phyloP scores from a whole-genome alignment of 2,329 filamentous ascomycete species.

The Claviceps capensis region DNA sequence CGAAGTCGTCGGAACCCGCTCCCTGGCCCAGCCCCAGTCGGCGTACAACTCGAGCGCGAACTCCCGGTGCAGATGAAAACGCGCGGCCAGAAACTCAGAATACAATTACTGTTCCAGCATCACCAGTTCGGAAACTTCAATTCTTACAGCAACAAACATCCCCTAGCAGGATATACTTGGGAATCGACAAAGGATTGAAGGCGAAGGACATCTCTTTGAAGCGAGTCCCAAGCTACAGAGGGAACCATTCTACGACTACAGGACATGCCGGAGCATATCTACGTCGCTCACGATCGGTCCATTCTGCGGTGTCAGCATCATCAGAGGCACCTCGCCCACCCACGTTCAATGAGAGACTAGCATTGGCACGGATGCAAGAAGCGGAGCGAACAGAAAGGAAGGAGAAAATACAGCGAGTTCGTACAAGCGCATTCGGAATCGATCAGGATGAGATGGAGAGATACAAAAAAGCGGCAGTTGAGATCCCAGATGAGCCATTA shows the following conservation, averaged over 20 bases:
- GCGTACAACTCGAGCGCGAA: conserved; percentile 14
- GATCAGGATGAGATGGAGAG: conserved; percentile 43
- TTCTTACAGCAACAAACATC: conserved; percentile 47
- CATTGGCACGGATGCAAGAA: conserved; percentile 50
- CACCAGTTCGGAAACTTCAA: conserved; percentile 50
- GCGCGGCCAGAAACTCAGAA: conserved; percentile 12
- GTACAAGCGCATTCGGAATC: conserved; percentile 44
- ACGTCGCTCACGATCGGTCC: conserved; percentile 28
- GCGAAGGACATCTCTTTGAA: conserved; percentile 76
- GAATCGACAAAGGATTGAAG: conserved; percentile 78
- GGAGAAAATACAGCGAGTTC: conserved; percentile 36
- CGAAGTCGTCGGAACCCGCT: conserved; percentile 8
- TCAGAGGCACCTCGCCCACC: conserved; percentile 26
- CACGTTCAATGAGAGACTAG: conserved; percentile 77
- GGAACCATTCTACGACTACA: conserved; percentile 9
- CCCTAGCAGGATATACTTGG: conserved; percentile 65
- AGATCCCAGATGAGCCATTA: conserved; percentile 35
- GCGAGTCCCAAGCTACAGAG: conserved; percentile 42
- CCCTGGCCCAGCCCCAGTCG: conserved; percentile 10
- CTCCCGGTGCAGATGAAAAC: conserved; percentile 12
- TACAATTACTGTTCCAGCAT: conserved; percentile 59
- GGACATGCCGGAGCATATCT: conserved; percentile 26
- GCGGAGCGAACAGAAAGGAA: conserved; percentile 34
- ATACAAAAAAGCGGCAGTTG: conserved; percentile 43
- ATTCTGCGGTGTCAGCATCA: conserved; percentile 12